Evolutionary conservation across 345 rosid genomes (phyloP).

Genomic region (Citrus australasica): DNA sequence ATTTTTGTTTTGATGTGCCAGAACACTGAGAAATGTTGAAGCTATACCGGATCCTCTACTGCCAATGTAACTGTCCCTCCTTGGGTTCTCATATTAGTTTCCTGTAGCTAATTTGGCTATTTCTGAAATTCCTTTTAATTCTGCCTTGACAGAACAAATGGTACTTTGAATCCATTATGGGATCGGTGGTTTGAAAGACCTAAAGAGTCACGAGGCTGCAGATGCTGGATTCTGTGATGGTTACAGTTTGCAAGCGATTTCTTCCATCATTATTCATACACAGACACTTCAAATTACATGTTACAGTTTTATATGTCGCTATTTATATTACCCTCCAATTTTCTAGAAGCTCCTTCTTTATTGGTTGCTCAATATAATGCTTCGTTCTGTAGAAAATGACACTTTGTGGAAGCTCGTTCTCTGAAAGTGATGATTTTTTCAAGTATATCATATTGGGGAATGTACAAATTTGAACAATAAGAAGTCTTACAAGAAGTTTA

Average conservation of each 20-base stretch:
- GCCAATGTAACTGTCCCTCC: slow-evolving; percentile 41
- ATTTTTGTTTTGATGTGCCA: slow-evolving; percentile 22
- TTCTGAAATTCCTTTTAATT: background rate
- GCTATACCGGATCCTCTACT: slow-evolving; percentile 71
- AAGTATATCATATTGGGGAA: background rate
- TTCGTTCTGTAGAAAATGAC: slow-evolving; percentile 19
- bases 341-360: slow-evolving; percentile 12
- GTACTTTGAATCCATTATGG: slow-evolving; percentile 69
- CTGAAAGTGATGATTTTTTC: background rate
- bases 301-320: background rate
- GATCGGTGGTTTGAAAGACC: slow-evolving; percentile 91
- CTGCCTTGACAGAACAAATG: slow-evolving; percentile 52
- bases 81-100: background rate
- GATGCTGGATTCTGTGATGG: slow-evolving; percentile 63
- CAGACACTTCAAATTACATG: slow-evolving; percentile 12
- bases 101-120: background rate
- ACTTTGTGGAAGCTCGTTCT: background rate
- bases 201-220: slow-evolving; percentile 58
- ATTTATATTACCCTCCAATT: background rate
- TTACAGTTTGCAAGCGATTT: slow-evolving; percentile 9
- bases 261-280: background rate
- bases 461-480: slow-evolving; percentile 1
- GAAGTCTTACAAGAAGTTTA: background rate
- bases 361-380: slow-evolving; percentile 16
- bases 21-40: slow-evolving; percentile 57